Percentiles rank a stretch among this genome's conserved stretches.
Evolutionary conservation across 306 rosid genomes (phyloP).

Genomic region (Quercus cerris): DNA sequence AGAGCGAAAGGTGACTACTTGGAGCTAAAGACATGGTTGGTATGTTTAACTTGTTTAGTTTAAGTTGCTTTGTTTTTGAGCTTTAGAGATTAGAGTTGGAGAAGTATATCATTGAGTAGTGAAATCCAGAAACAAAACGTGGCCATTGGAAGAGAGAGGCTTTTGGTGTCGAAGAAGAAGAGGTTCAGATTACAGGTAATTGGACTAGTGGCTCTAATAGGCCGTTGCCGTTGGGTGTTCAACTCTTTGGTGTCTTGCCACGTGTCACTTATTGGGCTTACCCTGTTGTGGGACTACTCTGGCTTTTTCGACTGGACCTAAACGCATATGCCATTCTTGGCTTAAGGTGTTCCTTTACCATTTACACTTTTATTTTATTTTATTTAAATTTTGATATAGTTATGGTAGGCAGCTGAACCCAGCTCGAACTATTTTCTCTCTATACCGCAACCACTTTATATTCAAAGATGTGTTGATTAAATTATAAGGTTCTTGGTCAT

Average conservation of each 20-base stretch:
- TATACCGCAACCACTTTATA: too few species aligned
- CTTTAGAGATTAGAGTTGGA: not conserved
- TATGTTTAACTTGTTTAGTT: not conserved
- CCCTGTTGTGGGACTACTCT: too few species aligned
- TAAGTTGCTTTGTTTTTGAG: not conserved
- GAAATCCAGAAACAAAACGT: not conserved
- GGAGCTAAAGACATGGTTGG: conserved; percentile 64
- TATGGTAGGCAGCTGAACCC: rapidly evolving
- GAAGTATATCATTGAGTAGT: not conserved
- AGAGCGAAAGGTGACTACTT: conserved; percentile 42
- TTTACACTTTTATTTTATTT: too few species aligned
- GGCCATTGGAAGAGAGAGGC: not conserved
- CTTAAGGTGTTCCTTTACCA: too few species aligned
- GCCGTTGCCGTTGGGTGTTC: not conserved
- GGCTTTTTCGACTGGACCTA: too few species aligned
- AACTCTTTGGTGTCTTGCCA: not conserved
- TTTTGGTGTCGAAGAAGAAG: not conserved
- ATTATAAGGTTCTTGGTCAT: rapidly evolving
- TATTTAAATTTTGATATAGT: too few species aligned
- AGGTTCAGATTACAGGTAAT: not conserved
- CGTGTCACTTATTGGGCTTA: not conserved
- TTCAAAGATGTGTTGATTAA: rapidly evolving
- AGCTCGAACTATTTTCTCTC: too few species aligned
- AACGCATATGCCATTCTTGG: too few species aligned
- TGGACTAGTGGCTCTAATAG: not conserved